Base-by-base conservation (phyloP, 495 filamentous ascomycete genomes). In the Tuber calosporum region DNA sequence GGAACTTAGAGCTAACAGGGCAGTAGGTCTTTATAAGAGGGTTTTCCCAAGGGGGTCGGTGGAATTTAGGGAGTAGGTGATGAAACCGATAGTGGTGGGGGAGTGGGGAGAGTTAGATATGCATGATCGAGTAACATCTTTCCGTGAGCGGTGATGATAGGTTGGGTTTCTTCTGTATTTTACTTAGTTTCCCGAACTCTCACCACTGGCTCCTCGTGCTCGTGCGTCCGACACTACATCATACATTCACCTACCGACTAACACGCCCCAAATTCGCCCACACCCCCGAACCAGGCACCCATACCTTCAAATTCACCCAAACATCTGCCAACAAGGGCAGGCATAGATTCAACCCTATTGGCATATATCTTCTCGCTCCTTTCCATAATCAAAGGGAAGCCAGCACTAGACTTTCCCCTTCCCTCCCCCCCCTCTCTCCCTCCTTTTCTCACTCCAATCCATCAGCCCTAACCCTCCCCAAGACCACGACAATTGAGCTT, bases 31-130 rank as follows among this genome's bases (percentile, higher is more conserved):
- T 39, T 81, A 81, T 53, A 81, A 81, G 67, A 48, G 80, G 38
- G 80, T 81, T 15, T 81, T 81, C 68, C 80, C 80, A 3, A 45
- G 79, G n/a, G 79, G 71, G 1, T 79, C 79, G 5, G 68, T 40
- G 19, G 79, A 75, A 58, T 81, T 79, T 37, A 36, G 58, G 26
- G 76, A 67, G 40, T 81, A 81, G 68, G 22, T n/a, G 45, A 20
- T 20, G 45, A 20, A 20, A 30, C 26, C 48, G 3, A 42, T n/a
- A 22, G 19, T 19, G n/a, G n/a, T 15, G n/a, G n/a, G n/a, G n/a
- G 4, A 19, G 22, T 53, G 7, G 7, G 45, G 22, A n/a, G 20
- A n/a, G 26, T 4, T 34, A 17, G 26, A 62, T n/a, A 19, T 4
- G 26, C 26, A 1, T 15, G 9, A 34, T 30, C 17, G 17, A 17